Conservation (phyloP, 495 filamentous ascomycete species). For the Talaromyces ruber region DNA sequence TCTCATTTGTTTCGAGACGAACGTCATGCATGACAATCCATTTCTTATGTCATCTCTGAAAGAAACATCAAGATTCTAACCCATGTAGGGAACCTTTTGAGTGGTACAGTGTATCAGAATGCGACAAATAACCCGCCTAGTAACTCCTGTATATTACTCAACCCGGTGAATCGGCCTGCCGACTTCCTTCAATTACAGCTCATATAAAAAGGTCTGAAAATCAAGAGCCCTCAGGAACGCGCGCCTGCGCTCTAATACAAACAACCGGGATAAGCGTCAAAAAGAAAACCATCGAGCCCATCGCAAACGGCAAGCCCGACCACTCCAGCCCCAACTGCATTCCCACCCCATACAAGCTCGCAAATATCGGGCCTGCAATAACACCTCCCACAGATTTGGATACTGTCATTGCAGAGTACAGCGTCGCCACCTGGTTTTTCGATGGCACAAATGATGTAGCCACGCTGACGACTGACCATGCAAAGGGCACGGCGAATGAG, state of each 20-base stretch:
- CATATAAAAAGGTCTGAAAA: not conserved
- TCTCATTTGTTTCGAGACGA: not conserved
- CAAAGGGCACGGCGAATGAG: conserved; percentile 23
- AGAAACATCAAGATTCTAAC: not conserved
- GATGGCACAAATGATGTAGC: conserved; percentile 26
- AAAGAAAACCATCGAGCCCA: not conserved
- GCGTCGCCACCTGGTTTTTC: conserved; percentile 21
- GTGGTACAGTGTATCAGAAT: not conserved
- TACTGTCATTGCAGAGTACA: conserved; percentile 27
- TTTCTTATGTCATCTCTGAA: no score
- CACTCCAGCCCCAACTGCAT: conserved; percentile 27
- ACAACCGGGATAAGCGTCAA: not conserved
- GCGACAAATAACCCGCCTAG: not conserved
- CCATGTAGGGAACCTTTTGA: no score
- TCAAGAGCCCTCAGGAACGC: not conserved
- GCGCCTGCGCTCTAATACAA: not conserved
- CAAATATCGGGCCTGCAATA: conserved; percentile 26
- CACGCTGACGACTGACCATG: conserved; percentile 22
- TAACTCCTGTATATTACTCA: not conserved
- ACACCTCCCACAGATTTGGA: conserved; percentile 20
- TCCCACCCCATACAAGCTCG: conserved; percentile 24
- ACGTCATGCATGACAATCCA: no score
- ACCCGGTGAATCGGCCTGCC: not conserved
- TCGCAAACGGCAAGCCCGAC: conserved; percentile 21
- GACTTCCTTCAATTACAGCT: not conserved